Conservation (phyloP, 148 eudicot species). For the Chenopodium berlandieri region DNA sequence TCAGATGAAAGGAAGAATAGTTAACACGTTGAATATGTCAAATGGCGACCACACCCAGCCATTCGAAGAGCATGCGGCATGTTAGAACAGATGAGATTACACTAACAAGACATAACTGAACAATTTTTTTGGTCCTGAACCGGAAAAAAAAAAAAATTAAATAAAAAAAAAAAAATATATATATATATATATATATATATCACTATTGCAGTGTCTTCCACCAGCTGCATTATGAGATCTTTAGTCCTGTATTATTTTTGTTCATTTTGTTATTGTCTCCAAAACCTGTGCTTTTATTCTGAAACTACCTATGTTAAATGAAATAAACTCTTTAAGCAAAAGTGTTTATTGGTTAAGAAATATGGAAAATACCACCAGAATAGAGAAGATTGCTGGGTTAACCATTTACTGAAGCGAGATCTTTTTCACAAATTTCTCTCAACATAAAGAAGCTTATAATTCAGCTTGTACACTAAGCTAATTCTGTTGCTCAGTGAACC, state of each 20-base stretch:
- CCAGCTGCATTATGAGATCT: not conserved
- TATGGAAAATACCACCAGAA: not conserved
- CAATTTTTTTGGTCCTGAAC: not conserved
- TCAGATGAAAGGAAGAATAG: conserved; percentile 12
- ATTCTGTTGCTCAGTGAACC: not conserved
- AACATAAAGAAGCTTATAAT: not conserved
- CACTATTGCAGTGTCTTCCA: not conserved
- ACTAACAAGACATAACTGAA: not conserved
- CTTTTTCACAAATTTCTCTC: not conserved
- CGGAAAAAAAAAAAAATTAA: too few species aligned
- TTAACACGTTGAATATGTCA: not conserved
- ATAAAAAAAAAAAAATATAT: too few species aligned
- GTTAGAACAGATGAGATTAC: not conserved
- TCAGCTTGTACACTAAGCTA: not conserved
- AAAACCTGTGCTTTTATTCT: not conserved
- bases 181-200: too few species aligned
- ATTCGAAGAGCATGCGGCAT: not conserved
- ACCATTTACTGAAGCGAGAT: not conserved
- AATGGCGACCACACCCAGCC: not conserved
- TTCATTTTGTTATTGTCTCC: not conserved
- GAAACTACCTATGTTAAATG: not conserved
- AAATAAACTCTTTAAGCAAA: not conserved
- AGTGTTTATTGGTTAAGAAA: not conserved
- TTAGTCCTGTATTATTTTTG: not conserved
- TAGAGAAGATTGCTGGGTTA: not conserved